Conservation (phyloP, 768 basidiomycete species). For the Daedalea quercina region DNA sequence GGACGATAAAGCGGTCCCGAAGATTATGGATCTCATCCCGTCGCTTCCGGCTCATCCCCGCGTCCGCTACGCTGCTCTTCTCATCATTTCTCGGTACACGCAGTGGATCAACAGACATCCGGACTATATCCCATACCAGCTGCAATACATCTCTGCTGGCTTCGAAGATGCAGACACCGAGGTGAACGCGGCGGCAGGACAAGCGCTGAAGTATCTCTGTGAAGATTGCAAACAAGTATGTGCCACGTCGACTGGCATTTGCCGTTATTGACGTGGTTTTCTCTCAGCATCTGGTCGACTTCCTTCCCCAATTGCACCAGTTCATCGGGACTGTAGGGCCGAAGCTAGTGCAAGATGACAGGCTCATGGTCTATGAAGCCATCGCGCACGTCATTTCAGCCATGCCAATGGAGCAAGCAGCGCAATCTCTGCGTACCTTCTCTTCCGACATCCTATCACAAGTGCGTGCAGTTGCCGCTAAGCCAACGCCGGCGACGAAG, state of each 20-base stretch:
- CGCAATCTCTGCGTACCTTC: conserved; percentile 82
- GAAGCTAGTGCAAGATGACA: conserved; percentile 81
- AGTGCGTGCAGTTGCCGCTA: conserved; percentile 58
- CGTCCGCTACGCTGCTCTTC: conserved; percentile 90
- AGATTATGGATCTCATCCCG: conserved; percentile 93
- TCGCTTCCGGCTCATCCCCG: conserved; percentile 83
- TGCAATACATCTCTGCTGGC: conserved; percentile 88
- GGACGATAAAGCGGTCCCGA: conserved; percentile 84
- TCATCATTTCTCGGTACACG: conserved; percentile 93
- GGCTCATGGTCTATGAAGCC: conserved; percentile 89
- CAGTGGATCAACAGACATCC: conserved; percentile 95
- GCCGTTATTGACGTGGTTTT: neutral
- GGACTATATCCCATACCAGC: conserved; percentile 73
- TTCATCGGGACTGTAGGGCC: conserved; percentile 78
- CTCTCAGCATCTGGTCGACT: conserved; percentile 81
- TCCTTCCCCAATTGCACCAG: conserved; percentile 84
- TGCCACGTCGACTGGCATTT: conserved; percentile 3
- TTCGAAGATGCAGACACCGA: conserved; percentile 78
- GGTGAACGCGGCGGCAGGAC: conserved; percentile 89
- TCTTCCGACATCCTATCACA: conserved; percentile 76
- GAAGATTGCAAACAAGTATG: conserved; percentile 88
- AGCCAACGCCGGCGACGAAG: conserved; percentile 51
- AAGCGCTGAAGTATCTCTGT: conserved; percentile 94
- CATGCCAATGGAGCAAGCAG: conserved; percentile 87
- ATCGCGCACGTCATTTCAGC: conserved; percentile 92